Conservation (phyloP, 2,329 filamentous ascomycete species). For the Colletotrichum costaricense region DNA sequence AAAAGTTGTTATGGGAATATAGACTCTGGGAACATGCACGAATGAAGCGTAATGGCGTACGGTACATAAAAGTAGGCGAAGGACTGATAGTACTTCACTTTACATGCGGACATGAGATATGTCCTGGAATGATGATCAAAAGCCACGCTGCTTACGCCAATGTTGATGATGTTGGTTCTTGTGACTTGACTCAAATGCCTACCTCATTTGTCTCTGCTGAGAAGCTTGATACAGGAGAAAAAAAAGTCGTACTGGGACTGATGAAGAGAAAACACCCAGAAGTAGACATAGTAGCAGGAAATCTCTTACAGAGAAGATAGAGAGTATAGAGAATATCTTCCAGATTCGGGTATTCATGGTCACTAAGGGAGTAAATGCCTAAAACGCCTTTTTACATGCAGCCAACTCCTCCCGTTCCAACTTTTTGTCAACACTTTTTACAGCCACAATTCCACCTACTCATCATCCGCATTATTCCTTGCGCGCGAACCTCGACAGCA, state of each 20-base stretch:
- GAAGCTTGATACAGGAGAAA: too few species aligned
- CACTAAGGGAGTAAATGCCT: slow-evolving; percentile 34
- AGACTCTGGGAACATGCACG: slow-evolving; percentile 23
- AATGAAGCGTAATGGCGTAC: slow-evolving; percentile 28
- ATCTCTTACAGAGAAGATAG: neutral
- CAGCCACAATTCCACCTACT: neutral
- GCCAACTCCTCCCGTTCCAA: slow-evolving; percentile 30
- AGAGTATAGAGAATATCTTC: slow-evolving; percentile 12
- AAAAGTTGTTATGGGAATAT: slow-evolving; percentile 9
- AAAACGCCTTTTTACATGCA: slow-evolving; percentile 38
- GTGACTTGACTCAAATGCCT: neutral
- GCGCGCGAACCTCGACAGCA: slow-evolving; percentile 84
- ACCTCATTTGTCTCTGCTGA: too few species aligned
- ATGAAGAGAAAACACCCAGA: neutral
- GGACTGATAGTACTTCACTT: slow-evolving; percentile 17
- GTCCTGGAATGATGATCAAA: neutral
- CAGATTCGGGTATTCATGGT: slow-evolving; percentile 37
- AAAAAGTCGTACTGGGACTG: too few species aligned
- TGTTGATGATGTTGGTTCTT: neutral
- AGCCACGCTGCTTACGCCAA: neutral
- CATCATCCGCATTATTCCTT: slow-evolving; percentile 63
- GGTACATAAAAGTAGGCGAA: slow-evolving; percentile 32
- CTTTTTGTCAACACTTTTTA: slow-evolving; percentile 21
- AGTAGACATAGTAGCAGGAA: neutral
- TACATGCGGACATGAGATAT: neutral